Base-by-base conservation (phyloP, 805 yeast species). In the Candida hispaniensis region DNA sequence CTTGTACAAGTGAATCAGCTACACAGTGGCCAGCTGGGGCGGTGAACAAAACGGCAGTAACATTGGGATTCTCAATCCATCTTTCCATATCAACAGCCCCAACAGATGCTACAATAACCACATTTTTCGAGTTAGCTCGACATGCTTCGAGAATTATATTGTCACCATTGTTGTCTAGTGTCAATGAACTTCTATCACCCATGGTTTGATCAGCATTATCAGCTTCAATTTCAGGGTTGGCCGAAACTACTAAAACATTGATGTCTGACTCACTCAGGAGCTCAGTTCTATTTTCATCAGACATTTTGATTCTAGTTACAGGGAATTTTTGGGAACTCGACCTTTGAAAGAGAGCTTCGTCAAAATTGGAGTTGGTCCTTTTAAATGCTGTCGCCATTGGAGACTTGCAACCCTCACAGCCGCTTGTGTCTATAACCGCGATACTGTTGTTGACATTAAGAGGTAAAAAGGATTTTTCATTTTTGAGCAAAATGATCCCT, bases 61-160 rank as follows among this genome's bases (percentile, higher is more conserved):
- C 66, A 44, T 71, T 72, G 35, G 67, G 73, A 44, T 69, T 55
- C 18, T 71, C 74, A 42, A 74, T 64, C 55, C 66, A 66, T 33
- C 56, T 56, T 43, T 73, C 79, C 56, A 74, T 55, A 41, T 68
- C 63, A 11, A 73, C 71, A 2, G 74, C 75, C 1, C 79, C 80
- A 4, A 73, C 73, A 1, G 76, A 52, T 33, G 67, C 67, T n/a
- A 74, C 63, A 3, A 72, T 71, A 13, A 75, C 75, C 14, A 74
- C 60, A 2, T 76, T 72, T 44, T 69, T 72, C 11, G 57, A 56
- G 44, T 74, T 70, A 39, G 61, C 60, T 20, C 55, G 58, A 2
- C 76, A 68, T 33, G 73, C 63, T 14, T 52, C 58, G 14, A 59
- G 50, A 32, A 75, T 70, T 36, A 72, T 54, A 20, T 61, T 64